Evolutionary conservation across 306 rosid species (phyloP), one percentile per base, ranked within the genome.

Genomic region (Vicia faba): DNA sequence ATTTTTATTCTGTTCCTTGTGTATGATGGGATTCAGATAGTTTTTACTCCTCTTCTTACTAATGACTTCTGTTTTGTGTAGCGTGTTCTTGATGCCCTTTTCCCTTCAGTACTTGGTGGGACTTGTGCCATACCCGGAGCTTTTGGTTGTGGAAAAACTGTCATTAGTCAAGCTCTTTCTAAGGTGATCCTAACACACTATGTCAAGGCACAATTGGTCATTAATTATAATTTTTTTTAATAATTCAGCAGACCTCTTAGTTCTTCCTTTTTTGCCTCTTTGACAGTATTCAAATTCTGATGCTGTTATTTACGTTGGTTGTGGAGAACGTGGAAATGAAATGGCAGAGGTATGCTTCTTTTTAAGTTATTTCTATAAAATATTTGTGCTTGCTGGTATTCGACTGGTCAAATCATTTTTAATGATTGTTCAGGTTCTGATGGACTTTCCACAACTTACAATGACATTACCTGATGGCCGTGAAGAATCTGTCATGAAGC

Each of bases 31-130:
- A 20, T 66, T 68, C 36, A 40, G 55, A 48, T 56, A 71, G 46
- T 49, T 23, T 38, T 31, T 61, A 58, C 78, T n/a, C n/a, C n/a
- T n/a, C n/a, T n/a, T n/a, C n/a, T n/a, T n/a, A n/a, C 78, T 84
- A 43, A 80, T 80, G 63, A 69, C 75, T 69, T 59, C 26, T 70
- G 53, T 79, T 81, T 80, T 49, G 38, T 51, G 13, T 78, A 95
- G 99, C 97, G 99, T 49, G 97, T 88, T 86, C 97, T 95, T 84
- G 99, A 95, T 88, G 99, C 99, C 26, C 99, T 95, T 69, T 95
- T 95, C 77, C 99, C 99, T 58, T 95, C 99, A 7, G 99, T 95
- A 76, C 99, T 95, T 76, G 99, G 99, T 61, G 99, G 99, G 57
- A 95, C 99, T 35, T 95, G 99, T 85, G 99, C 99, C 82, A 95